Base-by-base conservation (phyloP, 2,329 filamentous ascomycete genomes). In the Ophiostoma ulmi region DNA sequence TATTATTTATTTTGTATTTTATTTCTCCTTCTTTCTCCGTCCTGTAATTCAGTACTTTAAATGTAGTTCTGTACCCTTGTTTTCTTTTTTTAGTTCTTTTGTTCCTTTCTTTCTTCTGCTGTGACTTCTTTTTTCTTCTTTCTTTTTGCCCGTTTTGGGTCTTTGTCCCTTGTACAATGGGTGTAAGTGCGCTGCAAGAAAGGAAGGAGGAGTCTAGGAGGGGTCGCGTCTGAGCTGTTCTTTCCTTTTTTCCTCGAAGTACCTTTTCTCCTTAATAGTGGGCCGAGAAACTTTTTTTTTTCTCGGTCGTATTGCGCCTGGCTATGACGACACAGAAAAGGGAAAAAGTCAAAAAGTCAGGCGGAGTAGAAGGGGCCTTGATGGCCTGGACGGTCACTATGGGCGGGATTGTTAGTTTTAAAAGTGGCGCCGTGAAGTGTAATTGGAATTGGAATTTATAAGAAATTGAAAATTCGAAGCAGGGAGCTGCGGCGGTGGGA, bases 261-360 rank as follows among this genome's bases (percentile, higher is more conserved):
- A n/a, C 20, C 11, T 69, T 8, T 69, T 8, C 35, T 69, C 14
- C 35, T 14, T 10, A 64, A 65, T 11, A 65, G 48, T 61, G 48
- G 68, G 70, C 65, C 67, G 48, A 38, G 67, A 64, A 67, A 48
- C 31, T 26, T 41, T 64, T 71, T 64, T 71, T 61, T 52, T 38
- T 64, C 31, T 64, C n/a, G 38, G 58, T 66, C n/a, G 52, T 31
- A 35, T 39, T 69, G 36, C 48, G 36, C 52, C 67, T 22, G 63
- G 52, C 68, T 71, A 71, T 71, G 70, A 71, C 70, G 70, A 71
- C 67, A 71, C 58, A 39, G 39, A 41, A 48, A 68, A 68, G 38
- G 39, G 58, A 69, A 31, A 17, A 67, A 58, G 38, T 11, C 44
- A 20, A 13, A 20, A 38, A 13, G 14, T 65, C 17, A n/a, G 41